phyloP scores from a whole-genome alignment of 768 basidiomycete genomes.

The Tylopilus intermedius region DNA sequence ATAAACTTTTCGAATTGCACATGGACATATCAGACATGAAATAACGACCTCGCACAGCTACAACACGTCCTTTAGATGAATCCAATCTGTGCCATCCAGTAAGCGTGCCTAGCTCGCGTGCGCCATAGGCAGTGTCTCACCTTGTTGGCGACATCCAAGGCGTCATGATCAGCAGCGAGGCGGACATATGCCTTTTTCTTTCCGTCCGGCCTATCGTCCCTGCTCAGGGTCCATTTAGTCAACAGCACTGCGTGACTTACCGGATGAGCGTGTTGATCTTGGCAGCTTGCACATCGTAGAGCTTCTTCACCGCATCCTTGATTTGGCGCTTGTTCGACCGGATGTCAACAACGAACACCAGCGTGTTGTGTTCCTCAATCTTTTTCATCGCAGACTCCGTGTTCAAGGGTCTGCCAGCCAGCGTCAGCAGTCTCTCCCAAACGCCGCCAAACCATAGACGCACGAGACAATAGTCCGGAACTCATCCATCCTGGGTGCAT shows the following conservation, averaged over 20 bases:
- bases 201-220: conserved; percentile 76
- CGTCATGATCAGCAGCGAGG: conserved; percentile 92
- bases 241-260: conserved; percentile 40
- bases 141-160: conserved; percentile 97
- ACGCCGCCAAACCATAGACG: conserved; percentile 28
- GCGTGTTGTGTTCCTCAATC: conserved; percentile 99
- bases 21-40: conserved; percentile 6
- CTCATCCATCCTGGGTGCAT: conserved; percentile 94
- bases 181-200: conserved; percentile 99
- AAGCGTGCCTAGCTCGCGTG: neutral
- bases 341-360: conserved; percentile 96
- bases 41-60: neutral
- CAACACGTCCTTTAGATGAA: conserved; percentile 63
- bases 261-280: conserved; percentile 99
- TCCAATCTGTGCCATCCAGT: conserved; percentile 58
- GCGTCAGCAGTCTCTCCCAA: neutral
- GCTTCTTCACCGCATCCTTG: conserved; percentile 98
- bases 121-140: conserved; percentile 35
- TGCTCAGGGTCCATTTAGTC: neutral
- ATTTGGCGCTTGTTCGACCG: conserved; percentile 98
- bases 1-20: neutral
- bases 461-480: conserved; percentile 90
- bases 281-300: conserved; percentile 93
- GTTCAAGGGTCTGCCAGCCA: conserved; percentile 64
- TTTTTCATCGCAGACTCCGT: conserved; percentile 99